Evolutionary conservation across 495 filamentous ascomycete species (phyloP).

Genomic region (Xylaria cubensis): DNA sequence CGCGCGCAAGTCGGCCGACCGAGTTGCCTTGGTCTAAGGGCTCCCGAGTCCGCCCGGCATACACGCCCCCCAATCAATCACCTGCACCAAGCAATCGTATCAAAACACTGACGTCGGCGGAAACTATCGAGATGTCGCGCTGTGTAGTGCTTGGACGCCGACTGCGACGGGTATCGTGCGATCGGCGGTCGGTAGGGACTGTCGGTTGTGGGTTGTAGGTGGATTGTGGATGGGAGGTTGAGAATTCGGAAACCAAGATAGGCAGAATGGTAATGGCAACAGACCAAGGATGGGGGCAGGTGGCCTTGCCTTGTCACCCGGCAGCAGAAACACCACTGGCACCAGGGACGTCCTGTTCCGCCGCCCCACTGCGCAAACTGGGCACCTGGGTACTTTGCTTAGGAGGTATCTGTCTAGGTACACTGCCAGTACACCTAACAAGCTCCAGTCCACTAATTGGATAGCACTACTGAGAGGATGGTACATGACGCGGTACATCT

Average conservation of each 20-base stretch:
- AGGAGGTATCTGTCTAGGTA: background rate
- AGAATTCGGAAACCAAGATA: slow-evolving; percentile 29
- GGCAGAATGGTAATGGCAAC: slow-evolving; percentile 24
- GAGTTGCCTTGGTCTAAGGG: slow-evolving; percentile 26
- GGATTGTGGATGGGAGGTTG: slow-evolving; percentile 25
- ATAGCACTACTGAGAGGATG: background rate
- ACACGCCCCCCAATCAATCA: slow-evolving; percentile 28
- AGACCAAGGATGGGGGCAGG: slow-evolving; percentile 25
- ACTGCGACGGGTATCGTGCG: slow-evolving; percentile 4
- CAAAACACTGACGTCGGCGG: background rate
- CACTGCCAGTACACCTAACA: background rate
- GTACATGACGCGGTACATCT: background rate
- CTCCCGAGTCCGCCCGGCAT: slow-evolving; percentile 28
- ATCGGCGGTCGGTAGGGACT: slow-evolving; percentile 19
- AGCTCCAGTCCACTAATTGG: background rate
- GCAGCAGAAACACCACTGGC: slow-evolving; percentile 5
- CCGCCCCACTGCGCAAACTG: background rate
- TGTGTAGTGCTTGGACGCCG: slow-evolving; percentile 7
- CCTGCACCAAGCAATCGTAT: slow-evolving; percentile 12
- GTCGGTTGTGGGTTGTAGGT: slow-evolving; percentile 14
- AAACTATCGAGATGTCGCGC: background rate
- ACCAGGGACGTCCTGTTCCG: slow-evolving; percentile 19
- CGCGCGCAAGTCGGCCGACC: slow-evolving; percentile 28
- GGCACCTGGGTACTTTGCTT: background rate
- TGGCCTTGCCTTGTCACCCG: slow-evolving; percentile 30